phyloP scores from a whole-genome alignment of 2,329 filamentous ascomycete genomes.

The Trichophyton schoenleinii region DNA sequence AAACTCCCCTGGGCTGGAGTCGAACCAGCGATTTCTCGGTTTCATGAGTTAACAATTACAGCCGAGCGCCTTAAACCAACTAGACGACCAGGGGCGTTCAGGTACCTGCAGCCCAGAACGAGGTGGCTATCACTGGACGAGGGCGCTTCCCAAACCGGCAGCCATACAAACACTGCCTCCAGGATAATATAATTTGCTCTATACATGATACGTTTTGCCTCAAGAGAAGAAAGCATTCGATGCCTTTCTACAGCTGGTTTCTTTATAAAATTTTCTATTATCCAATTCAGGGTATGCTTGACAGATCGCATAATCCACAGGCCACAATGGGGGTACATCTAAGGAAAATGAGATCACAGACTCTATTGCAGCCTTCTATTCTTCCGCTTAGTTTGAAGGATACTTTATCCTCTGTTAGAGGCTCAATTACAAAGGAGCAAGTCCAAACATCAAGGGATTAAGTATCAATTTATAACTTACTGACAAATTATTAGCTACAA shows the following conservation, averaged over 20 bases:
- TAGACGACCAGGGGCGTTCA: slow-evolving; percentile 5
- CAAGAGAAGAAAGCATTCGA: too few relatives aligned
- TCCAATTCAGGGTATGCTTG: background rate
- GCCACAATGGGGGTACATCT: background rate
- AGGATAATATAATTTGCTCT: background rate
- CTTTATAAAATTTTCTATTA: too few relatives aligned
- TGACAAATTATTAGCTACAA: too few relatives aligned
- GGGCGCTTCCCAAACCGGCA: background rate
- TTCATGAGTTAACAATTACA: slow-evolving; percentile 3
- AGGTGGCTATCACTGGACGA: background rate
- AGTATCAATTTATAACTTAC: too few relatives aligned
- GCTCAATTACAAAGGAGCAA: too few relatives aligned
- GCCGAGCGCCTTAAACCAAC: slow-evolving; percentile 6
- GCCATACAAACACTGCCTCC: background rate
- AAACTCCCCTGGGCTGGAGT: slow-evolving; percentile 10
- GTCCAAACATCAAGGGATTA: too few relatives aligned
- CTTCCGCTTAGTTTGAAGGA: too few relatives aligned
- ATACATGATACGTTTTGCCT: too few relatives aligned
- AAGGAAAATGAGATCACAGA: too few relatives aligned
- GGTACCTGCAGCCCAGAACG: background rate
- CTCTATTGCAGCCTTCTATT: too few relatives aligned
- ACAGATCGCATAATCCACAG: background rate
- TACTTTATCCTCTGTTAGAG: too few relatives aligned
- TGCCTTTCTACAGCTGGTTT: too few relatives aligned
- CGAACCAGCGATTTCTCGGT: slow-evolving; percentile 8